Conservation (phyloP, 2,329 filamentous ascomycete species). For the Teratosphaeria pseudoeucalypti region DNA sequence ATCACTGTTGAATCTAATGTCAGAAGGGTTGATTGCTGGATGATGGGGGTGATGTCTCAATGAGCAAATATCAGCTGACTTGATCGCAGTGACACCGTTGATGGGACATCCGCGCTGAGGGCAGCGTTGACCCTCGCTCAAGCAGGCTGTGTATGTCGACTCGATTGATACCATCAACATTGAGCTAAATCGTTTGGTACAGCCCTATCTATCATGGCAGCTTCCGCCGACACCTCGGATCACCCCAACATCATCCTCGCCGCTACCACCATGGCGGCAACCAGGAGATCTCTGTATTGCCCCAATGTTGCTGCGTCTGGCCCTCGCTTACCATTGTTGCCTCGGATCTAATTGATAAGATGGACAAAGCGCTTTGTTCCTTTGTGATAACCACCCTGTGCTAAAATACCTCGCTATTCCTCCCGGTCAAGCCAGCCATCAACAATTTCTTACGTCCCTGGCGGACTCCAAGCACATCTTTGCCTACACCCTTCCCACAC, state of each 20-base stretch:
- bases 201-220: too few species aligned
- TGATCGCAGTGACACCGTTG: neutral
- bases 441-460: neutral
- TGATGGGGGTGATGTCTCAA: too few species aligned
- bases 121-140: neutral
- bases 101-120: neutral
- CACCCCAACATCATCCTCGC: too few species aligned
- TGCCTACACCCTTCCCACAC: neutral
- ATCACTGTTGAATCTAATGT: neutral
- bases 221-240: too few species aligned
- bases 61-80: neutral
- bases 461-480: neutral
- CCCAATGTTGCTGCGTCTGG: neutral
- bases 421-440: neutral
- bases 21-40: neutral
- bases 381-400: neutral
- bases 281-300: neutral
- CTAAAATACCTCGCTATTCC: neutral
- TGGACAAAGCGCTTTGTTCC: neutral
- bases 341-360: neutral
- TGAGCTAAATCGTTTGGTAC: neutral
- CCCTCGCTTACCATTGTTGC: neutral
- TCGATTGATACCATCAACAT: neutral
- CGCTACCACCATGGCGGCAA: neutral
- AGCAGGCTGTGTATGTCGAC: neutral